Conservation (phyloP, 495 filamentous ascomycete genomes). For the Tuber microsphaerosporum region DNA sequence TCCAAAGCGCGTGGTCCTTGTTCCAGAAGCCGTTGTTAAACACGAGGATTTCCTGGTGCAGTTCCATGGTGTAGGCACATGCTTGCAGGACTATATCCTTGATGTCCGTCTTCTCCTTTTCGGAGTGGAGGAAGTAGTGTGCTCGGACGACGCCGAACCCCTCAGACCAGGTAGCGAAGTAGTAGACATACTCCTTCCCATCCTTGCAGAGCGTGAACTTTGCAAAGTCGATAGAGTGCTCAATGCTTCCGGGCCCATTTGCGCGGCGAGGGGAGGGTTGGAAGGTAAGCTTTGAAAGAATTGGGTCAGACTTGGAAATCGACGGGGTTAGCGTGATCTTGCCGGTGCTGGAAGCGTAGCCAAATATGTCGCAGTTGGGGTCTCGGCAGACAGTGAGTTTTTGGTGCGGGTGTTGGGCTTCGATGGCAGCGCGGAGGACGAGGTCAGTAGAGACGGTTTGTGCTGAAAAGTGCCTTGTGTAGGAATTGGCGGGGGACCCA, state of each 20-base stretch:
- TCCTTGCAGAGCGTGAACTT: constrained; percentile 52
- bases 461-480: constrained; percentile 48
- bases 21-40: constrained; percentile 57
- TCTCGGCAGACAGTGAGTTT: constrained; percentile 46
- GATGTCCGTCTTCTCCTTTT: constrained; percentile 38
- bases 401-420: constrained; percentile 49
- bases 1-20: constrained; percentile 54
- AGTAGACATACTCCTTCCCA: constrained; percentile 50
- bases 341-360: constrained; percentile 47
- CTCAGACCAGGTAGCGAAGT: constrained; percentile 50
- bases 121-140: constrained; percentile 50
- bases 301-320: constrained; percentile 41
- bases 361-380: constrained; percentile 45
- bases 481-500: constrained; percentile 31
- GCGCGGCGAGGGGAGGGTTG: constrained; percentile 51
- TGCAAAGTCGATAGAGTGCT: constrained; percentile 47
- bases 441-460: constrained; percentile 50
- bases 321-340: constrained; percentile 44
- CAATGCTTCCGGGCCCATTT: constrained; percentile 46
- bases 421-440: constrained; percentile 48
- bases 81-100: constrained; percentile 52
- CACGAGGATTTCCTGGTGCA: constrained; percentile 59
- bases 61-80: constrained; percentile 47
- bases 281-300: constrained; percentile 41
- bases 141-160: constrained; percentile 42